These are phyloP conservation scores for Tolypocladium ophioglossoides DNA, from an alignment of 2,329 filamentous ascomycete species.

Conservation along the genomic window DNA sequence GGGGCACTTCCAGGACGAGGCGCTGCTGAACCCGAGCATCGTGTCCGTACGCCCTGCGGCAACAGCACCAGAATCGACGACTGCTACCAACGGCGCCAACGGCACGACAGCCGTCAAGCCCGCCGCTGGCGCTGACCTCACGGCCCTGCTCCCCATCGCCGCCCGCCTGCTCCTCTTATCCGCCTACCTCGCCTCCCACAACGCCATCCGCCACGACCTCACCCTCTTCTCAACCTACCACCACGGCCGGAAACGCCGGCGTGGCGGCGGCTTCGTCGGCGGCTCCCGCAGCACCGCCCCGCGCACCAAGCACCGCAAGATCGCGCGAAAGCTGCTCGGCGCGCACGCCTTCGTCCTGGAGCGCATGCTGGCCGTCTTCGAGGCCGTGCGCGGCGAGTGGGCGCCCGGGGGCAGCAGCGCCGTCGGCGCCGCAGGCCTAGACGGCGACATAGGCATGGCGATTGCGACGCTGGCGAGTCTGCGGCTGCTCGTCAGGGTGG, in stretches of 20 bases:
- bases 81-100: not conserved
- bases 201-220: constrained; percentile 61
- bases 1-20: constrained; percentile 61
- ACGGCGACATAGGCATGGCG: constrained; percentile 50
- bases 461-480: constrained; percentile 66
- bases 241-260: constrained; percentile 37
- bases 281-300: constrained; percentile 12
- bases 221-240: constrained; percentile 66
- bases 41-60: constrained; percentile 14
- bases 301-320: constrained; percentile 53
- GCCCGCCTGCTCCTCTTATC: constrained; percentile 65
- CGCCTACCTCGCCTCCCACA: constrained; percentile 74
- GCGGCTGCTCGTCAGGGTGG: constrained; percentile 56
- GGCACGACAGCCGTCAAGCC: not conserved
- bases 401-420: constrained; percentile 18
- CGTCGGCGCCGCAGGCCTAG: constrained; percentile 24
- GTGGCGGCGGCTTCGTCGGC: constrained; percentile 33
- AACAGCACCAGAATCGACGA: not conserved
- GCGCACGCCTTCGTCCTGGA: constrained; percentile 70
- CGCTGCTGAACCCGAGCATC: constrained; percentile 56
- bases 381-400: constrained; percentile 52
- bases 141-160: constrained; percentile 55
- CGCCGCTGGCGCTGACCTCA: constrained; percentile 36
- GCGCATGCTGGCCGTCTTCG: constrained; percentile 67
- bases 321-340: constrained; percentile 65